Percentiles rank a stretch among this genome's conserved stretches.
Conservation (phyloP, 495 filamentous ascomycete genomes). For the Xylaria scruposa region DNA sequence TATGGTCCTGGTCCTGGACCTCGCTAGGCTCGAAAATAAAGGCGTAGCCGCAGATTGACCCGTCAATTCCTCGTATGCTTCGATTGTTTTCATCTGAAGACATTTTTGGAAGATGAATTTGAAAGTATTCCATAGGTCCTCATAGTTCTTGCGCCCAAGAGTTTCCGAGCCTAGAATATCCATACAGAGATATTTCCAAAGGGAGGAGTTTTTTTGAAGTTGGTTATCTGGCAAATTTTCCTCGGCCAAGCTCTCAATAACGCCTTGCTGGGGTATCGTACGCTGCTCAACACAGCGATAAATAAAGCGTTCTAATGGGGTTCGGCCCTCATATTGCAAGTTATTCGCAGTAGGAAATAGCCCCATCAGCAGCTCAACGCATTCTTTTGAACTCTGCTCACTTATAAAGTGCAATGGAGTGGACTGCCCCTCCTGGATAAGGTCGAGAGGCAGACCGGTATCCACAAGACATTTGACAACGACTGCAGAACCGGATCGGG, state of each 20-base stretch:
- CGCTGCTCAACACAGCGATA: background rate
- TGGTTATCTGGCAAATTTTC: background rate
- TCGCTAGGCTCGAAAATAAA: background rate
- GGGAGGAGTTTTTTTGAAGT: background rate
- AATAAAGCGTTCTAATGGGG: background rate
- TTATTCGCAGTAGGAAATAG: background rate
- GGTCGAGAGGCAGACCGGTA: background rate
- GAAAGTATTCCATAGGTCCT: background rate
- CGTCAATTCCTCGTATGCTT: background rate
- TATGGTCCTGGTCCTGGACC: no score
- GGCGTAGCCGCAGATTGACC: background rate
- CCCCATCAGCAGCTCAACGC: background rate
- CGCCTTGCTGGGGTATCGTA: background rate
- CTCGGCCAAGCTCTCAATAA: background rate
- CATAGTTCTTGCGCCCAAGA: background rate
- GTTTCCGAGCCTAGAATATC: background rate
- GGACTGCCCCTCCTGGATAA: background rate
- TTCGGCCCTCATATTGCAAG: background rate
- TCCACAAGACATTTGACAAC: background rate
- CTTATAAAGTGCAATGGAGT: background rate
- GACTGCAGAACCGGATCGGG: background rate
- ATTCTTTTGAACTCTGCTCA: background rate
- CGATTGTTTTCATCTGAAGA: background rate
- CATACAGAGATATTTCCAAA: background rate
- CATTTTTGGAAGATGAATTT: background rate